A percentile compares a stretch with the other conserved stretches of the same genome.
These are phyloP conservation scores for Grosmannia serpens DNA, from an alignment of 2,329 filamentous ascomycete species.

Conservation along the genomic window DNA sequence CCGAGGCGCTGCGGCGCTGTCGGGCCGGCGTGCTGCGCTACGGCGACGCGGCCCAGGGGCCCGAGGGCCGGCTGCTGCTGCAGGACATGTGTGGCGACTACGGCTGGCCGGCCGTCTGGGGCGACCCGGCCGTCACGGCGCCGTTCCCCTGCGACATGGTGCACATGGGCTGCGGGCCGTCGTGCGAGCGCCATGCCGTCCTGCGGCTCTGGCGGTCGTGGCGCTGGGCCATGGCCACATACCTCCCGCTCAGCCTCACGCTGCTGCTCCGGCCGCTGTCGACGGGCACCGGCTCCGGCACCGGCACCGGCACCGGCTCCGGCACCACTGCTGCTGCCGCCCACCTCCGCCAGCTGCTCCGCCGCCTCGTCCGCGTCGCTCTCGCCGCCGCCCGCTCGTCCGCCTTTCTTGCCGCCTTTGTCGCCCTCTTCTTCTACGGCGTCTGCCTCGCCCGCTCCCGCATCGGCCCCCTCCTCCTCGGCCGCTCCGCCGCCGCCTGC, in stretches of 20 bases:
- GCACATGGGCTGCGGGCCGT: constrained; percentile 65
- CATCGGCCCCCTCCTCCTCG: constrained; percentile 57
- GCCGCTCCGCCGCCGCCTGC: constrained; percentile 32
- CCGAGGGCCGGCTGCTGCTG: constrained; percentile 50
- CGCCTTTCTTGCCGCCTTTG: constrained; percentile 65
- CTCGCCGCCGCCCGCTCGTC: constrained; percentile 58
- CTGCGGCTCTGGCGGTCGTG: constrained; percentile 58
- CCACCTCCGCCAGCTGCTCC: constrained; percentile 15
- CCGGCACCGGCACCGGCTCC: too few species aligned
- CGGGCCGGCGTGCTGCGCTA: constrained; percentile 55
- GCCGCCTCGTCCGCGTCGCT: constrained; percentile 27
- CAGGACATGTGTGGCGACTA: constrained; percentile 63
- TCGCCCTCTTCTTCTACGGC: constrained; percentile 72
- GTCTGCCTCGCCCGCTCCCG: constrained; percentile 68
- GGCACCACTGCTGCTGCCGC: background rate
- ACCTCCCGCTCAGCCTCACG: constrained; percentile 61
- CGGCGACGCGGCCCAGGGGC: constrained; percentile 43
- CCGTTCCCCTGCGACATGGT: constrained; percentile 77
- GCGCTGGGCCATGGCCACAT: constrained; percentile 63
- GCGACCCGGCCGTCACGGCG: constrained; percentile 55
- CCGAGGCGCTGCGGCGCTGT: constrained; percentile 60
- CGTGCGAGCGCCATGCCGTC: constrained; percentile 62
- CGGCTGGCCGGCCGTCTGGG: constrained; percentile 55
- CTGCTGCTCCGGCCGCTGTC: constrained; percentile 26
- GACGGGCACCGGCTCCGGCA: background rate